Evolutionary conservation across 2,329 filamentous ascomycete genomes (phyloP), one percentile per base, ranked within the genome.

Genomic region (Mycogone perniciosa): DNA sequence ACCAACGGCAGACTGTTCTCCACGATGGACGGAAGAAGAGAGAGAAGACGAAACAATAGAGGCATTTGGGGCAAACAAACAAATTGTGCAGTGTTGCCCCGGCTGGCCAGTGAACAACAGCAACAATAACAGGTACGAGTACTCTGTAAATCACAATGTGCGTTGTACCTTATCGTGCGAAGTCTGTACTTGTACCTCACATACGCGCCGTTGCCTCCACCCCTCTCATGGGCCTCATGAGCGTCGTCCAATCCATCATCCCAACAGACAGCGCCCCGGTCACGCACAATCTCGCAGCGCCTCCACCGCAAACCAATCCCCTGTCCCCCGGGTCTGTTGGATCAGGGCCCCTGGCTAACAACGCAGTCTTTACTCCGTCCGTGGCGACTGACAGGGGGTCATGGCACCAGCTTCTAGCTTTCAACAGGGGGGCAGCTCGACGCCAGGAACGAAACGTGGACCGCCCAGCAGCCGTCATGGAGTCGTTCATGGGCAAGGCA

Each of bases 381-480:
- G 20, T 20, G 20, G 20, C 20, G 20, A 20, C 20, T 20, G 20
- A 20, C 20, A 20, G 20, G 20, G 20, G 20, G 20, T 20, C 20
- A 20, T 20, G 20, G 20, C 20, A 20, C 20, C 20, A 20, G 20
- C 20, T 20, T 20, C 20, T 20, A 20, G 20, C 20, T 20, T 20
- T 20, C 20, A 20, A 20, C 20, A 20, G 20, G 9, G 8, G 44
- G 38, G 35, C 20, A 39, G 38, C 8, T 45, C 38, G 50, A 52
- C 38, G 51, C 46, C 51, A 49, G 51, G 46, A 53, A 53, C 46
- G 37, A 46, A 53, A 53, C 43, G 46, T 52, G 41, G 45, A 38
- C 37, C 31, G 33, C 34, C 42, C 42, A 50, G 48, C 33, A 31
- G 35, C 49, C 43, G 31, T 45, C 45, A 35, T 46, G 44, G 44